Evolutionary conservation across 106 monocot genomes (phyloP).

Genomic region (Chionographis japonica): DNA sequence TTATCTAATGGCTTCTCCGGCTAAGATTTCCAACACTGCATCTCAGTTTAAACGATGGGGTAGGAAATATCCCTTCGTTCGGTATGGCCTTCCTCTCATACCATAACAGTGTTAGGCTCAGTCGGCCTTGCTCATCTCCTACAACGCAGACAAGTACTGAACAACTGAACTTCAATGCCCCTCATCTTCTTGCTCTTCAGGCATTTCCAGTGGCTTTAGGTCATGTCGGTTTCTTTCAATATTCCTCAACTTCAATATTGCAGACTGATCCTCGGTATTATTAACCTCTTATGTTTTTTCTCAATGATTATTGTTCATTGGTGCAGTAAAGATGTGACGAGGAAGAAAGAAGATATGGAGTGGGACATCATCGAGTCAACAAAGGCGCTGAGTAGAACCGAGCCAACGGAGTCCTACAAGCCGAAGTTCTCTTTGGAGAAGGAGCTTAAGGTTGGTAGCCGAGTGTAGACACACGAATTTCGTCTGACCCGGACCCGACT

Average conservation of each 20-base stretch:
- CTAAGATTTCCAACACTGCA: no score
- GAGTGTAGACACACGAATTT: no score
- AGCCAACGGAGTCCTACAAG: slow-evolving; percentile 63
- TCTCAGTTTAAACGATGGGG: no score
- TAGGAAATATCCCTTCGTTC: no score
- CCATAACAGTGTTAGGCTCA: slow-evolving; percentile 60
- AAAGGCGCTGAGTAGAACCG: slow-evolving; percentile 72
- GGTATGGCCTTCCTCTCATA: no score
- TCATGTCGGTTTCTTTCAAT: background rate
- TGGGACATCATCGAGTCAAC: slow-evolving; percentile 83
- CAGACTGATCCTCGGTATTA: background rate
- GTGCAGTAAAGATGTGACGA: slow-evolving; percentile 75
- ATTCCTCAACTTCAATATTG: background rate
- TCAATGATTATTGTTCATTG: background rate
- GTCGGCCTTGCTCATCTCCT: slow-evolving; percentile 88
- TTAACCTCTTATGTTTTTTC: background rate
- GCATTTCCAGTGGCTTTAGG: background rate
- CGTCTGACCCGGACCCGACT: no score
- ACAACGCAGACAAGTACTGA: slow-evolving; percentile 60
- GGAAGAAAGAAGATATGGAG: slow-evolving; percentile 89
- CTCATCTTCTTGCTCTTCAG: background rate
- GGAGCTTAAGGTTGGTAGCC: slow-evolving; percentile 62
- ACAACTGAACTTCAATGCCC: no score
- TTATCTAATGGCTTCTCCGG: no score
- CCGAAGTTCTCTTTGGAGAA: slow-evolving; percentile 81